Conservation (phyloP, 148 eudicot species). For the Fagopyrum homotropicum region DNA sequence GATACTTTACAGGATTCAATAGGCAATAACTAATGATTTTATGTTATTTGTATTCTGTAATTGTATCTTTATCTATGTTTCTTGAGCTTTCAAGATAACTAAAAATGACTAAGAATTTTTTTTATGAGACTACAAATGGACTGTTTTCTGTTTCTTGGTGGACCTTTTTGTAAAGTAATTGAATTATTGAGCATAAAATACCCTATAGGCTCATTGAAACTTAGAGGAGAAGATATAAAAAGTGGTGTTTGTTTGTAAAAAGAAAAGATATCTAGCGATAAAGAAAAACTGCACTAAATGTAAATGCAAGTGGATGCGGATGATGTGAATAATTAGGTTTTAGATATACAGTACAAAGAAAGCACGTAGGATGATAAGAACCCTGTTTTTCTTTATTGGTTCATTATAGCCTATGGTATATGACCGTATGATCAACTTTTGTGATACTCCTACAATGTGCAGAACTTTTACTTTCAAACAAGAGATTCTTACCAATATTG, state of each 20-base stretch:
- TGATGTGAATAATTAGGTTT: neutral
- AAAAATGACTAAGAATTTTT: neutral
- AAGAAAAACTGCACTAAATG: neutral
- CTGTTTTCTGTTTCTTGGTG: neutral
- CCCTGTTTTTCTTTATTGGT: neutral
- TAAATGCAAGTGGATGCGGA: neutral
- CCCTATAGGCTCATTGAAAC: neutral
- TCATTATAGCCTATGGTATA: neutral
- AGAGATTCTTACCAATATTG: too few relatives aligned
- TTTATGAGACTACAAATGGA: neutral
- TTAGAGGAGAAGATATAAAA: constrained; percentile 10
- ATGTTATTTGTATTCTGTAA: neutral
- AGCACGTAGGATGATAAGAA: neutral
- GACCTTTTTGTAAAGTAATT: neutral
- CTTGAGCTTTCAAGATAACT: neutral
- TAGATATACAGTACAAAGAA: neutral
- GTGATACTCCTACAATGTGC: too few relatives aligned
- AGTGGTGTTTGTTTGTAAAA: constrained; percentile 8
- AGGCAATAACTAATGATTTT: neutral
- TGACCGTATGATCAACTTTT: too few relatives aligned
- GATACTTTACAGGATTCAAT: neutral
- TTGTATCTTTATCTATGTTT: neutral
- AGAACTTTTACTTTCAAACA: too few relatives aligned
- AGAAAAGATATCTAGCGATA: neutral
- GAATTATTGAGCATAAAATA: neutral